Evolutionary conservation across 148 eudicot genomes (phyloP), one percentile per base, ranked within the genome.

Genomic region (Camellia sinensis): DNA sequence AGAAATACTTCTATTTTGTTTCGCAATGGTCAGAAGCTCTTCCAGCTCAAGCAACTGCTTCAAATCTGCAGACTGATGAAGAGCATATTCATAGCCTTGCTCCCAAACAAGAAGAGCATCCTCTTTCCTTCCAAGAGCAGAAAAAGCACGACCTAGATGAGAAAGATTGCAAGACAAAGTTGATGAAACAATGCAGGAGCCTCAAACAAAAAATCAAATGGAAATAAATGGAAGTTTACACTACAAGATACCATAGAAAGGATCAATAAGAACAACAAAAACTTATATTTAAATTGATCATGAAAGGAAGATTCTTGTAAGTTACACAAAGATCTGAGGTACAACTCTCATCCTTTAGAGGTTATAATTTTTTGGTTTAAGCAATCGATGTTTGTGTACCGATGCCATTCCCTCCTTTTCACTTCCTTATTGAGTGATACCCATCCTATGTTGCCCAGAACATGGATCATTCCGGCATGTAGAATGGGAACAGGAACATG

Each of bases 11-110:
- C 41, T 83, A 79, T 81, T 87, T 73, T 83, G 81, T 76, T 86
- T 91, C 74, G 86, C 88, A 67, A 54, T 74, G 70, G 72, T 74
- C 67, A 96, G 73, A 82, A 96, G 90, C 84, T 93, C 98, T 87
- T 93, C 97, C 84, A 96, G 83, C 85, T 96, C 99, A 60, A 96
- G 78, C 80, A 96, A 80, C 80, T 89, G 99, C 85, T 92, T 92
- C 78, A 96, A 78, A 90, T 93, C 99, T 48, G 97, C 74, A 70
- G 94, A 87, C 82, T 92, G 94, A 77, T 71, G 79, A 83, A 93
- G 86, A 78, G 98, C 98, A 79, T 85, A 83, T 62, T 93, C 92
- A 84, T 93, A 89, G 37, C 99, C 99, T 84, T 92, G 90, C 84
- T 90, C 92, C 98, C 98, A 96, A 83, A 93, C 91, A 70, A 85